Evolutionary conservation across 2,329 filamentous ascomycete genomes (phyloP).

Genomic region (Knoxdaviesia proteae): DNA sequence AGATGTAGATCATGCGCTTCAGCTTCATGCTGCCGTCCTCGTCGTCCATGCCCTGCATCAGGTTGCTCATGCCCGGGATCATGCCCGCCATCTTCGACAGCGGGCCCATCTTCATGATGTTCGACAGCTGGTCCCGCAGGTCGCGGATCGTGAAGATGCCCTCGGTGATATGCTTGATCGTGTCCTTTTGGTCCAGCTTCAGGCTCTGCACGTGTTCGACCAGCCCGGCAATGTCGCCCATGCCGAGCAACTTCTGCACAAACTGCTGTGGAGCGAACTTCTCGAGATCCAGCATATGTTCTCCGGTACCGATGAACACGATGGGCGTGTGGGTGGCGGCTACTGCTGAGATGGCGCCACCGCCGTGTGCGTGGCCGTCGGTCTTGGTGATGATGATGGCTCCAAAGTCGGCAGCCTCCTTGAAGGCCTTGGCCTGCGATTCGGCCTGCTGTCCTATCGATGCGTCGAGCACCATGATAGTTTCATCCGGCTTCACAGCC

Average conservation of each 20-base stretch:
- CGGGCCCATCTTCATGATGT: slow-evolving; percentile 99
- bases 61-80: slow-evolving; percentile 84
- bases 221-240: slow-evolving; percentile 89
- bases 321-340: slow-evolving; percentile 93
- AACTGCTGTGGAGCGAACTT: slow-evolving; percentile 85
- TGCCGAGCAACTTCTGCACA: slow-evolving; percentile 79
- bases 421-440: slow-evolving; percentile 87
- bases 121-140: slow-evolving; percentile 80
- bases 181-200: slow-evolving; percentile 93
- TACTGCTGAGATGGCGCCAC: slow-evolving; percentile 92
- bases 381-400: slow-evolving; percentile 99
- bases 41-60: slow-evolving; percentile 94
- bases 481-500: slow-evolving; percentile 76
- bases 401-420: slow-evolving; percentile 89
- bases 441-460: slow-evolving; percentile 95
- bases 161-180: slow-evolving; percentile 95
- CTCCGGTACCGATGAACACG: slow-evolving; percentile 92
- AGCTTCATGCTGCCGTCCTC: slow-evolving; percentile 87
- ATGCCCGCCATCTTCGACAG: slow-evolving; percentile 95
- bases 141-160: slow-evolving; percentile 93
- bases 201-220: slow-evolving; percentile 93
- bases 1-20: slow-evolving; percentile 97
- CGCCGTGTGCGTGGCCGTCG: slow-evolving; percentile 83
- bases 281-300: slow-evolving; percentile 91
- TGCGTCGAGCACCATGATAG: slow-evolving; percentile 92